phyloP scores from a whole-genome alignment of 352 stramenopile genomes.

The Globisporangium apiculatum region DNA sequence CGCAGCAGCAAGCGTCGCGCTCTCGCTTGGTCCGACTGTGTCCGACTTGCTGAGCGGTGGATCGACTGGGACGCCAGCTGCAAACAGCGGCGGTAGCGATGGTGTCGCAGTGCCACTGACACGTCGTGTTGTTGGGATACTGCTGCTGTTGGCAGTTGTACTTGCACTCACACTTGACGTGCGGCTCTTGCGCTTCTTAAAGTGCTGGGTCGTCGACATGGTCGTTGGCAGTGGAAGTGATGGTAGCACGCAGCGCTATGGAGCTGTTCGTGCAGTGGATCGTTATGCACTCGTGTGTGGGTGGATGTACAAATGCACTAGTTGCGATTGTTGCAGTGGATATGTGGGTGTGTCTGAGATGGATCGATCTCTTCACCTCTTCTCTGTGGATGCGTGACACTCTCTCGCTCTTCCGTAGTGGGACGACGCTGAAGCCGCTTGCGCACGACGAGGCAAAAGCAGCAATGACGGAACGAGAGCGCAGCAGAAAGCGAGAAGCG shows the following conservation, averaged over 20 bases:
- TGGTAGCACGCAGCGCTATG: neutral
- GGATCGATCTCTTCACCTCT: constrained; percentile 2
- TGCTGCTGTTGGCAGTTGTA: no score
- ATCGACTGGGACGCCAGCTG: neutral
- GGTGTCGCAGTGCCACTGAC: neutral
- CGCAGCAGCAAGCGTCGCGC: constrained; percentile 43
- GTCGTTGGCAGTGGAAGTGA: neutral
- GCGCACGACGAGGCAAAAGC: constrained; percentile 45
- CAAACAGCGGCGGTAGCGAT: no score
- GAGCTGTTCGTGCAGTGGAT: no score
- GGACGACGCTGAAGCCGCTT: constrained; percentile 21
- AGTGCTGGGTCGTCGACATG: constrained; percentile 54
- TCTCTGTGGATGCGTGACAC: neutral
- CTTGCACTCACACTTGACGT: constrained; percentile 11
- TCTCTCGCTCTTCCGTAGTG: neutral
- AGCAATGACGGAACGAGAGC: constrained; percentile 28
- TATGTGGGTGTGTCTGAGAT: constrained; percentile 5
- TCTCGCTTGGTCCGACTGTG: constrained; percentile 17
- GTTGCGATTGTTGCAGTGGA: no score
- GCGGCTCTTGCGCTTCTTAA: constrained; percentile 66
- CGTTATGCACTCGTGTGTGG: no score
- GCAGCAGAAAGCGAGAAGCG: constrained; percentile 7
- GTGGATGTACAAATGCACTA: no score
- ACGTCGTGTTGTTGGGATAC: neutral
- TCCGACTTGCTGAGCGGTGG: constrained; percentile 8